These are phyloP conservation scores for Oryza longistaminata DNA, from an alignment of 176 grass and related monocot species.

Conservation along the genomic window DNA sequence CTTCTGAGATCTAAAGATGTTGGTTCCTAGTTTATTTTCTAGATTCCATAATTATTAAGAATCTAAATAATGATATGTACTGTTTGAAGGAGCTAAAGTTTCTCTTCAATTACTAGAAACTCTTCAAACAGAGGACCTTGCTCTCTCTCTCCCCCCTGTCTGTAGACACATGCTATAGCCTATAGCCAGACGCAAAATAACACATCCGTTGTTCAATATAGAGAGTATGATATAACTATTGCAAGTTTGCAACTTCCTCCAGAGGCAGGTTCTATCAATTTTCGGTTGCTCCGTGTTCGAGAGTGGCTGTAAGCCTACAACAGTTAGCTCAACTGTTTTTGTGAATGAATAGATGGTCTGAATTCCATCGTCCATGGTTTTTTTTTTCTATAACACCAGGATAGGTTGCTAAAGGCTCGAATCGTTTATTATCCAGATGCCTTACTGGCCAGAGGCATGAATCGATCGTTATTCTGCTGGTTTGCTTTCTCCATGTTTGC, in stretches of 20 bases:
- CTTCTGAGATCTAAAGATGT: too few species aligned
- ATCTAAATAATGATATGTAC: too few species aligned
- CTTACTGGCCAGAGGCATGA: not conserved
- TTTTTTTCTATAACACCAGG: not conserved
- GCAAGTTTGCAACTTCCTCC: not conserved
- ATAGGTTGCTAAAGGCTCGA: not conserved
- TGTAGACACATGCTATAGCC: too few species aligned
- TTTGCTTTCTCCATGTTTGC: constrained; percentile 50
- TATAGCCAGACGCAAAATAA: too few species aligned
- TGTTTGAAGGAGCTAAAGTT: too few species aligned
- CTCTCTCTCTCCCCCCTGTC: too few species aligned
- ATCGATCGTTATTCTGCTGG: constrained; percentile 28
- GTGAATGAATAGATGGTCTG: not conserved
- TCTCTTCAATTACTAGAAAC: too few species aligned
- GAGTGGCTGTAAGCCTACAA: not conserved
- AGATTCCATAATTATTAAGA: too few species aligned
- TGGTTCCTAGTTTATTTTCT: too few species aligned
- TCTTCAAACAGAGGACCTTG: too few species aligned
- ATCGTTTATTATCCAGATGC: constrained; percentile 2
- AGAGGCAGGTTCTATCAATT: not conserved
- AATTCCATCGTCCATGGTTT: not conserved
- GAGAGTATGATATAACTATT: too few species aligned
- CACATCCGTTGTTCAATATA: too few species aligned
- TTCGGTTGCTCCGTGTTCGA: not conserved
- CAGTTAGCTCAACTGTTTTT: not conserved